A percentile compares a stretch with the other conserved stretches of the same genome.
These are phyloP conservation scores for Limtongia smithiae DNA, from an alignment of 805 yeast species.

Conservation along the genomic window DNA sequence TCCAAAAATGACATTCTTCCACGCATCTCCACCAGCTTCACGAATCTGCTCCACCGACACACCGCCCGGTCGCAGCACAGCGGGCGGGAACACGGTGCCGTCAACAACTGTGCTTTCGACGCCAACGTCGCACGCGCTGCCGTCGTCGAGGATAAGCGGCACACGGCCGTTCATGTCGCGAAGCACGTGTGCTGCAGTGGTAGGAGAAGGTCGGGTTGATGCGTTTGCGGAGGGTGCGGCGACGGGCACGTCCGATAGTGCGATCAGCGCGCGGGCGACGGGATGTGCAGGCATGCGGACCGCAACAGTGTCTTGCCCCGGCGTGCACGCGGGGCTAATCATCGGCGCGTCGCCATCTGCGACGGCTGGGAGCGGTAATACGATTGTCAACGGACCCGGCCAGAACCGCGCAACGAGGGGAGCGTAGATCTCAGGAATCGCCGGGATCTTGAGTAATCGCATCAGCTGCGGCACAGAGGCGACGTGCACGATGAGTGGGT, in stretches of 20 bases:
- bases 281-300: slow-evolving; percentile 85
- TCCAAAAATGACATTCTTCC: slow-evolving; percentile 67
- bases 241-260: slow-evolving; percentile 76
- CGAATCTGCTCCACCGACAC: slow-evolving; percentile 73
- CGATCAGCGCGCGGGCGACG: slow-evolving; percentile 85
- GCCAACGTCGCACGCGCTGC: slow-evolving; percentile 82
- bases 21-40: slow-evolving; percentile 58
- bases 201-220: slow-evolving; percentile 92
- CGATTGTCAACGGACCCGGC: slow-evolving; percentile 95
- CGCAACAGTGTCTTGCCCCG: slow-evolving; percentile 85
- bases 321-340: slow-evolving; percentile 75
- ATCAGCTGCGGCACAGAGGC: slow-evolving; percentile 68
- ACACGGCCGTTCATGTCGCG: slow-evolving; percentile 76
- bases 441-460: slow-evolving; percentile 13
- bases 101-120: slow-evolving; percentile 93
- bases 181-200: slow-evolving; percentile 78
- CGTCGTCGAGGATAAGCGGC: slow-evolving; percentile 83
- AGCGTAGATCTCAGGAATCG: slow-evolving; percentile 66
- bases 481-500: slow-evolving; percentile 88
- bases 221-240: slow-evolving; percentile 99
- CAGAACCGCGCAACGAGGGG: slow-evolving; percentile 67
- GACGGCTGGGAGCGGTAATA: slow-evolving; percentile 55
- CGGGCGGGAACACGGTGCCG: slow-evolving; percentile 80
- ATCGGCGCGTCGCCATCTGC: slow-evolving; percentile 35
- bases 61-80: slow-evolving; percentile 92